A percentile compares a stretch with the other conserved stretches of the same genome.
Conservation (phyloP, 768 basidiomycete species). For the Psilocybe subaeruginosa region DNA sequence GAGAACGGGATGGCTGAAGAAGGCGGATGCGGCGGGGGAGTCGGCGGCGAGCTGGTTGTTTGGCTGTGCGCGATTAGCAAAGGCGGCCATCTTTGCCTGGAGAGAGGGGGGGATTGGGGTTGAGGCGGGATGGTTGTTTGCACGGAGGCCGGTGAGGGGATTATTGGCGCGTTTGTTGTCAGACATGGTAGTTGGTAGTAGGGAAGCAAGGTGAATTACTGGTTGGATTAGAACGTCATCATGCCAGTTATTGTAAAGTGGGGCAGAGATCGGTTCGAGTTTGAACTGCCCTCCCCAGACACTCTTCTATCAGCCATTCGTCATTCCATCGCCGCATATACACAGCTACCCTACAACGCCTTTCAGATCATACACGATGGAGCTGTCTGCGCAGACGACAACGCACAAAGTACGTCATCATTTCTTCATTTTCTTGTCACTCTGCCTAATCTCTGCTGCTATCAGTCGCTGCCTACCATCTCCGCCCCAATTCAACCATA, state of each 20-base stretch:
- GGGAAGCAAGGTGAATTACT: constrained; percentile 1
- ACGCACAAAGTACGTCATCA: constrained; percentile 54
- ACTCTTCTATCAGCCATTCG: constrained; percentile 65
- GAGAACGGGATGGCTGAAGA: constrained; percentile 20
- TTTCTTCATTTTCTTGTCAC: constrained; percentile 11
- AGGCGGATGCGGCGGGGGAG: constrained; percentile 39
- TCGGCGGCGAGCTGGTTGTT: constrained; percentile 39
- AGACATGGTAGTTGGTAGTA: constrained; percentile 25
- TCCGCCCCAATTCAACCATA: constrained; percentile 71
- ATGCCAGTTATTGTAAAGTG: constrained; percentile 52
- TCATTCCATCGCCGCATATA: constrained; percentile 68
- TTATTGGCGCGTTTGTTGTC: constrained; percentile 25
- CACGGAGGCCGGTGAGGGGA: constrained; percentile 46
- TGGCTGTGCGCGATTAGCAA: constrained; percentile 34
- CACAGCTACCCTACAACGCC: constrained; percentile 64
- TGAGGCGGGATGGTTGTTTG: constrained; percentile 33
- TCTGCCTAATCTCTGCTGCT: constrained; percentile 5
- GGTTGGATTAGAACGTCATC: constrained; percentile 15
- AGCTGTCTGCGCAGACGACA: constrained; percentile 87
- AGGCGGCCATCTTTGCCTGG: constrained; percentile 93
- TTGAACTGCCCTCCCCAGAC: constrained; percentile 58
- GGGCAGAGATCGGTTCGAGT: constrained; percentile 44
- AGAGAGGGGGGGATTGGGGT: constrained; percentile 87
- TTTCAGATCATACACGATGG: constrained; percentile 93
- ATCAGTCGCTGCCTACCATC: constrained; percentile 73